Conservation (phyloP, 805 yeast genomes). For the Hanseniaspora jakobsenii region DNA sequence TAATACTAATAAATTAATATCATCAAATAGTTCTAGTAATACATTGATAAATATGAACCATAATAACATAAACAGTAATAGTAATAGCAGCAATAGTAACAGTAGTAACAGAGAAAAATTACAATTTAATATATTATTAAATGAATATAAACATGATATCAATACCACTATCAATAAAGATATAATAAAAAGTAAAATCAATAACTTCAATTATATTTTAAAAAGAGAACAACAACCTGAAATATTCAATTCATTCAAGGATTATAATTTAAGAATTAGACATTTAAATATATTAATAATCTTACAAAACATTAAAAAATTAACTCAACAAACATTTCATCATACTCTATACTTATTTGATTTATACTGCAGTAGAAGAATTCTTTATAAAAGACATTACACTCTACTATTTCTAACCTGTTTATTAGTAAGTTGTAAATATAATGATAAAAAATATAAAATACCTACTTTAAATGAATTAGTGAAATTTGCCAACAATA, state of each 20-base stretch:
- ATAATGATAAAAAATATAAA: slow-evolving; percentile 52
- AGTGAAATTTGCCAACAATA: slow-evolving; percentile 47
- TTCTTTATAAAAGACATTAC: slow-evolving; percentile 67
- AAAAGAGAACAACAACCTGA: slow-evolving; percentile 86
- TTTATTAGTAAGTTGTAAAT: slow-evolving; percentile 77
- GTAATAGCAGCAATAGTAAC: slow-evolving; percentile 30
- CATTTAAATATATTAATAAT: slow-evolving; percentile 69
- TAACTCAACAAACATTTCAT: slow-evolving; percentile 53
- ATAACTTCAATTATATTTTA: slow-evolving; percentile 40
- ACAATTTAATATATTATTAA: slow-evolving; percentile 30
- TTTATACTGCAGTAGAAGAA: slow-evolving; percentile 69
- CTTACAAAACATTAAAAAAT: slow-evolving; percentile 45
- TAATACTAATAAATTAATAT: background rate
- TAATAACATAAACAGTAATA: background rate
- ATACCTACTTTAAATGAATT: slow-evolving; percentile 58
- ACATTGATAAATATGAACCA: background rate
- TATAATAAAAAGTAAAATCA: slow-evolving; percentile 27
- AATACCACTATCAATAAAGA: slow-evolving; percentile 30
- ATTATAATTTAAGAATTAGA: slow-evolving; percentile 63
- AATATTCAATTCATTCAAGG: slow-evolving; percentile 31
- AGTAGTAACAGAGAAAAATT: slow-evolving; percentile 35
- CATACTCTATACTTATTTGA: slow-evolving; percentile 63
- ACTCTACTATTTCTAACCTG: slow-evolving; percentile 79
- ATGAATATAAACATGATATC: slow-evolving; percentile 36
- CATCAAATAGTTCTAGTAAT: too few species aligned